Evolutionary conservation across 768 basidiomycete species (phyloP).

Genomic region (Boletellus ananiceps): DNA sequence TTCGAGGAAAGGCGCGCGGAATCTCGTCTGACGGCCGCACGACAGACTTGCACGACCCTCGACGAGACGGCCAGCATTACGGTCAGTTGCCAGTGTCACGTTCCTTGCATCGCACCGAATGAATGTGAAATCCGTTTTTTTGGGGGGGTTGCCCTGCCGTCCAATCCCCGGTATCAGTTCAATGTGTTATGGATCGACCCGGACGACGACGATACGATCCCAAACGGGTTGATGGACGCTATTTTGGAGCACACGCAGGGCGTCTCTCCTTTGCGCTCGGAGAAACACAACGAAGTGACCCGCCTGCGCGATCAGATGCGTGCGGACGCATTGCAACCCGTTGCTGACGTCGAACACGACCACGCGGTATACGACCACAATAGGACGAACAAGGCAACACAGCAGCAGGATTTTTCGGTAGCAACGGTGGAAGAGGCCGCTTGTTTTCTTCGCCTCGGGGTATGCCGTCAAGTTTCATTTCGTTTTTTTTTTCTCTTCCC

Average conservation of each 20-base stretch:
- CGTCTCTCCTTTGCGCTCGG: slow-evolving; percentile 5
- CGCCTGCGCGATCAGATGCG: slow-evolving; percentile 74
- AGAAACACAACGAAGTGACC: slow-evolving; percentile 27
- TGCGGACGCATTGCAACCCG: slow-evolving; percentile 60
- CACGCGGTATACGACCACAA: slow-evolving; percentile 23
- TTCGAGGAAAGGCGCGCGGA: slow-evolving; percentile 76
- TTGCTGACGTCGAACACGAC: slow-evolving; percentile 34
- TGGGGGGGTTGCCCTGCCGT: not conserved
- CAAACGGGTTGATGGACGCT: slow-evolving; percentile 57
- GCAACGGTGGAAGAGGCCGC: slow-evolving; percentile 63
- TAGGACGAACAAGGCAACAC: slow-evolving; percentile 16
- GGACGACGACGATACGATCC: slow-evolving; percentile 57
- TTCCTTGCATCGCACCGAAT: not conserved
- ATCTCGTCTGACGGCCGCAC: slow-evolving; percentile 63
- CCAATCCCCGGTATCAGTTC: slow-evolving; percentile 45
- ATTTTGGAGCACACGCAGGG: slow-evolving; percentile 39
- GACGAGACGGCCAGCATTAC: slow-evolving; percentile 70
- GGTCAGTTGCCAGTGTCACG: slow-evolving; percentile 23
- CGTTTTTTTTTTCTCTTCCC: not conserved
- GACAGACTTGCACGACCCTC: slow-evolving; percentile 66
- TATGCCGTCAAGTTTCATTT: slow-evolving; percentile 27
- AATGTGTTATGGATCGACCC: slow-evolving; percentile 80
- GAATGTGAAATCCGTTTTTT: not conserved
- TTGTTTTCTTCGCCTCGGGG: slow-evolving; percentile 64
- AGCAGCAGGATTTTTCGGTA: slow-evolving; percentile 38